A percentile compares a stretch with the other conserved stretches of the same genome.
Conservation (phyloP, 768 basidiomycete species). For the Paxillus rubicundulus region DNA sequence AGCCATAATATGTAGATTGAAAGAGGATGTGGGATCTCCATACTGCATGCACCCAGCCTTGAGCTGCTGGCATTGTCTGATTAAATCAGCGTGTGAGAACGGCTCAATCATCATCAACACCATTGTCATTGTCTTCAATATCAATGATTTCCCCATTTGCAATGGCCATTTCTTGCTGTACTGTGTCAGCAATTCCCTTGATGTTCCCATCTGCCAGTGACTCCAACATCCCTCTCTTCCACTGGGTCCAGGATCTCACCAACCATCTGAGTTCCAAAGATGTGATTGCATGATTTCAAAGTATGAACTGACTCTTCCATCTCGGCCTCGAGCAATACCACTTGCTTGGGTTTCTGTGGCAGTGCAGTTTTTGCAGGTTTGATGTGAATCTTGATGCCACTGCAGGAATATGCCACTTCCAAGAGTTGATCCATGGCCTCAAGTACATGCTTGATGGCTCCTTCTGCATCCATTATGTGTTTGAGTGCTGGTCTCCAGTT, state of each 20-base stretch:
- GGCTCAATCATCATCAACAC: neutral
- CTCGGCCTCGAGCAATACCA: too few relatives aligned
- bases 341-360: too few relatives aligned
- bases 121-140: neutral
- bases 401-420: slow-evolving; percentile 7
- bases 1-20: too few relatives aligned
- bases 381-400: too few relatives aligned
- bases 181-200: neutral
- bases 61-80: slow-evolving; percentile 2
- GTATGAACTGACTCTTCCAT: too few relatives aligned
- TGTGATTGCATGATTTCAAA: slow-evolving; percentile 8
- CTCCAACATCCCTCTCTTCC: neutral
- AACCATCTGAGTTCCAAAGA: slow-evolving; percentile 10
- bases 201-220: neutral
- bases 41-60: slow-evolving; percentile 1
- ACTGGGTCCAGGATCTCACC: slow-evolving; percentile 17
- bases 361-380: too few relatives aligned
- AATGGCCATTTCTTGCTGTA: neutral
- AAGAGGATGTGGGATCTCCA: too few relatives aligned
- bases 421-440: neutral
- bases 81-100: neutral
- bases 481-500: slow-evolving; percentile 6
- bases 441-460: neutral
- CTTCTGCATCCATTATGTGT: too few relatives aligned
- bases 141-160: slow-evolving; percentile 1